Conservation (phyloP, 2,329 filamentous ascomycete genomes). For the Coniochaeta pulveracea region DNA sequence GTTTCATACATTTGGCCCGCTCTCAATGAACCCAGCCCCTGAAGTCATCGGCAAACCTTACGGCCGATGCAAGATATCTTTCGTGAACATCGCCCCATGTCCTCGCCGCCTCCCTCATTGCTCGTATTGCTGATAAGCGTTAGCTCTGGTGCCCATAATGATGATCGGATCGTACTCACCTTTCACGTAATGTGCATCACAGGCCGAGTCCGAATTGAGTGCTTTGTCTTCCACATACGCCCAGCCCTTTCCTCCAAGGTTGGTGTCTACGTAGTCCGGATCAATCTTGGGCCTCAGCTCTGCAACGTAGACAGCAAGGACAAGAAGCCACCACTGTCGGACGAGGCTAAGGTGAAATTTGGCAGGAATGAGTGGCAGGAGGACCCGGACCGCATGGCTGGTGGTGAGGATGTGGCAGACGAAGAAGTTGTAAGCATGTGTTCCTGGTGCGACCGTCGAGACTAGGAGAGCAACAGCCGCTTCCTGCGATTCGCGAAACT, state of each 20-base stretch:
- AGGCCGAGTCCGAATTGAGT: slow-evolving; percentile 52
- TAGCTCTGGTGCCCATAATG: neutral
- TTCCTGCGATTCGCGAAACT: slow-evolving; percentile 64
- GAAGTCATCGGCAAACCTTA: slow-evolving; percentile 65
- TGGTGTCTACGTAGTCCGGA: slow-evolving; percentile 49
- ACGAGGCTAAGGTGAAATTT: slow-evolving; percentile 65
- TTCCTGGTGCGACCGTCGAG: slow-evolving; percentile 42
- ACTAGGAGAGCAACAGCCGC: slow-evolving; percentile 51
- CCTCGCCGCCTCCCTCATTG: slow-evolving; percentile 61
- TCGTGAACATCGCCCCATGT: slow-evolving; percentile 64
- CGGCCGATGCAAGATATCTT: slow-evolving; percentile 55
- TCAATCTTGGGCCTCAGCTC: slow-evolving; percentile 64
- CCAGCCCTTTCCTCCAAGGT: slow-evolving; percentile 62
- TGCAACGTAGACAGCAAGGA: slow-evolving; percentile 65
- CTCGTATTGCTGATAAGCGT: slow-evolving; percentile 44
- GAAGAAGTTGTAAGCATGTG: slow-evolving; percentile 70
- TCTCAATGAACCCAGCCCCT: slow-evolving; percentile 24
- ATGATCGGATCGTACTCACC: slow-evolving; percentile 33
- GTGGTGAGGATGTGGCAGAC: slow-evolving; percentile 72
- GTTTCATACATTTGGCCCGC: no score
- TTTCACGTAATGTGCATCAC: slow-evolving; percentile 80
- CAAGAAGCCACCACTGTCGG: slow-evolving; percentile 82
- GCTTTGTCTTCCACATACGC: slow-evolving; percentile 62
- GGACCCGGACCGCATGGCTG: slow-evolving; percentile 76
- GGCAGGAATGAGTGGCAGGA: slow-evolving; percentile 66